Evolutionary conservation across 2,329 filamentous ascomycete genomes (phyloP).

Genomic region (Fusarium paranaense): DNA sequence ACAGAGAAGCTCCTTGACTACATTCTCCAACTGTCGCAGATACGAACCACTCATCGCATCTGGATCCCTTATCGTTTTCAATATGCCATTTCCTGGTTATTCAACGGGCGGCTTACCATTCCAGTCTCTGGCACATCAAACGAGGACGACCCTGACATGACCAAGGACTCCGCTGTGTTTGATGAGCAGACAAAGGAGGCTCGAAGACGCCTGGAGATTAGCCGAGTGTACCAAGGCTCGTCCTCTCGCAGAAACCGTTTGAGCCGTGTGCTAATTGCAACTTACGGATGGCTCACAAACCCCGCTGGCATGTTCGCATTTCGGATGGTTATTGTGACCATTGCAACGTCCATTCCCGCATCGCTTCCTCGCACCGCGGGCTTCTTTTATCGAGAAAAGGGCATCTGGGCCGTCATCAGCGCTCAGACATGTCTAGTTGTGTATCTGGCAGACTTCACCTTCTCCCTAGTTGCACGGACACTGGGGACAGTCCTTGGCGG

Average conservation of each 20-base stretch:
- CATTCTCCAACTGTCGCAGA: conserved; percentile 51
- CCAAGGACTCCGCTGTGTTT: conserved; percentile 41
- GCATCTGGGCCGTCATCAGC: conserved; percentile 64
- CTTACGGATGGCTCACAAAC: conserved; percentile 56
- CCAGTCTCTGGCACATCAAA: conserved; percentile 35
- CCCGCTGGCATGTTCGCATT: conserved; percentile 59
- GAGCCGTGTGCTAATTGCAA: conserved; percentile 43
- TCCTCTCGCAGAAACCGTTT: conserved; percentile 30
- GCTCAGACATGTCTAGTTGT: conserved; percentile 60
- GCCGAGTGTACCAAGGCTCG: conserved; percentile 38
- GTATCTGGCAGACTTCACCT: conserved; percentile 64
- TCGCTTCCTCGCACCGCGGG: conserved; percentile 56
- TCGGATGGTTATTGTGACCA: conserved; percentile 60
- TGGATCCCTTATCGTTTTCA: conserved; percentile 57
- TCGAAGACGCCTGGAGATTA: conserved; percentile 52
- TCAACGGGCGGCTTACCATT: conserved; percentile 35
- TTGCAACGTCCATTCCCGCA: conserved; percentile 57
- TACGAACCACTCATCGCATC: conserved; percentile 49
- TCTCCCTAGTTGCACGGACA: conserved; percentile 55
- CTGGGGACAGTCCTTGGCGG: conserved; percentile 61
- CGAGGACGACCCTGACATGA: conserved; percentile 21
- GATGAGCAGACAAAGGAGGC: conserved; percentile 50
- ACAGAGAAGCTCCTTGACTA: conserved; percentile 52
- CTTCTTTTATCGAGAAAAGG: conserved; percentile 64
- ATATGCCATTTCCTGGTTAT: conserved; percentile 54